Base-by-base conservation (phyloP, 805 yeast genomes). In the Candida morakotiae region DNA sequence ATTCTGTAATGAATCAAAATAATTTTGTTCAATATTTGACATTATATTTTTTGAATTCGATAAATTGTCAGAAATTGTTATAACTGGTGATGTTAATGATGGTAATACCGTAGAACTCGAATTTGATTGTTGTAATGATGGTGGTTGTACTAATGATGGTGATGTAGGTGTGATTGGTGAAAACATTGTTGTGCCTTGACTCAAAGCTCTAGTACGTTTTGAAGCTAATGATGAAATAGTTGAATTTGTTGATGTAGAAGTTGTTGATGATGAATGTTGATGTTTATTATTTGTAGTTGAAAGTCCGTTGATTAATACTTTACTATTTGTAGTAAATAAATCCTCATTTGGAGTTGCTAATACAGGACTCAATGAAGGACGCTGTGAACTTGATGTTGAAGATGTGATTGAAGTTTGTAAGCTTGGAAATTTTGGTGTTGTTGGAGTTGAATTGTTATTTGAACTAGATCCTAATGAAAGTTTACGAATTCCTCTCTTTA, bases 401-500 rank as follows among this genome's bases (percentile, higher is more conserved):
- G 8, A 10, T 6, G 27, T 23, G n/a, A 20, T 18, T 27, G 26
- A 9, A 4, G 33, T 3, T 25, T 7, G 21, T 32, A 24, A 11
- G 2, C 4, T 23, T 16, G 38, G 32, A n/a, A 34, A 37, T 22
- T 31, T 23, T 3, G 38, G 38, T 9, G 40, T 31, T 19, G 37
- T 32, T 28, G 40, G 31, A 4, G 40, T 32, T n/a, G 40, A 32
- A n/a, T 19, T 29, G 28, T 15, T 32, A 31, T 15, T 32, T 13
- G n/a, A 28, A 5, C 16, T 29, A 15, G 26, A n/a, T 9, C 45
- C 39, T 17, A 65, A 47, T 13, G 66, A 58, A 28, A 65, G 51
- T 46, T 63, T 63, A 40, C 71, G 51, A 14, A 67, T 62, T 4
- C 69, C 67, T 13, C 58, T 55, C 35, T 63, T 64, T 28, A 67